Evolutionary conservation across 495 filamentous ascomycete species (phyloP).

Genomic region (Trichoderma reesei): DNA sequence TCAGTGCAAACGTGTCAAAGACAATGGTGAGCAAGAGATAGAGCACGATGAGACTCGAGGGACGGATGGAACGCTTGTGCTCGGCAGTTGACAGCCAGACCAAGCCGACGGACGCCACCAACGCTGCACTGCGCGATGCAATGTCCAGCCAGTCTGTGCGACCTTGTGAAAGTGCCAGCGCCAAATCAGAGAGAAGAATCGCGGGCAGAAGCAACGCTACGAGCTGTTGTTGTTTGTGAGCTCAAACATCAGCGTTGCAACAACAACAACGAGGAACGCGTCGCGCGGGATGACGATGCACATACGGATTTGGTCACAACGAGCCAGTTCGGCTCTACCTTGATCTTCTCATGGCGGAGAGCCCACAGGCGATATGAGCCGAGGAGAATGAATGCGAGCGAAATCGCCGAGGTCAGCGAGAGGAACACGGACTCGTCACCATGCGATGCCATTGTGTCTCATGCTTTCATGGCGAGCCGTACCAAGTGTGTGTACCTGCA

Average conservation of each 20-base stretch:
- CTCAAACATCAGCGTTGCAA: too few species aligned
- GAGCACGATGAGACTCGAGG: neutral
- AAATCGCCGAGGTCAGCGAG: neutral
- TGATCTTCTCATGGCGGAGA: neutral
- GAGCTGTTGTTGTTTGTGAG: neutral
- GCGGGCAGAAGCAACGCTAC: neutral
- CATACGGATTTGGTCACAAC: neutral
- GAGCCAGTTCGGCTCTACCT: neutral
- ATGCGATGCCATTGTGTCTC: neutral
- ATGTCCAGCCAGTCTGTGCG: neutral
- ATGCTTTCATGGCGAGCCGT: too few species aligned
- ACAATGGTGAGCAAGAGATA: neutral
- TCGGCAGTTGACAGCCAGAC: neutral
- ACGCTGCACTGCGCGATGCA: neutral
- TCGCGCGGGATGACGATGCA: neutral
- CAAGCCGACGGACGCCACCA: neutral
- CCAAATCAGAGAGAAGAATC: neutral
- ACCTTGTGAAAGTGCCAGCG: neutral
- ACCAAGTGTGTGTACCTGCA: too few species aligned
- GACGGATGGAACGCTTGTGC: neutral
- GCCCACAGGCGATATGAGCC: neutral
- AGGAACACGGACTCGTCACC: neutral
- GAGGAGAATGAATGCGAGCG: neutral
- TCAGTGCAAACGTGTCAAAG: neutral
- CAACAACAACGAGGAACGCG: neutral